These are phyloP conservation scores for Dipteronia dyeriana DNA, from an alignment of 345 rosid genomes.

Conservation along the genomic window DNA sequence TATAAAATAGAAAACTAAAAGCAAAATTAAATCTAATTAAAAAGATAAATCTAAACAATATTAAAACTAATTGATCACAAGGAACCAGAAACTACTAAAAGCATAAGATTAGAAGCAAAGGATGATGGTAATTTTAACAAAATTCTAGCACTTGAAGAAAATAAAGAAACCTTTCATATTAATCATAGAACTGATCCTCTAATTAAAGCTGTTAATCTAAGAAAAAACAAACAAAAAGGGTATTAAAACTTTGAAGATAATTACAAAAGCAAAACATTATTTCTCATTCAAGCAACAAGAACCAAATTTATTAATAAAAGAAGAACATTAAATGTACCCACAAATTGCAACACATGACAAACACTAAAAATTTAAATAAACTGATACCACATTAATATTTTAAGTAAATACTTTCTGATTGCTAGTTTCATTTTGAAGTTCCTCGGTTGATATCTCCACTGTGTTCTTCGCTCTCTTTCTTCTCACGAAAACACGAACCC, in stretches of 20 bases:
- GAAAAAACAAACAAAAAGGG: not conserved
- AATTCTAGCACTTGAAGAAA: not conserved
- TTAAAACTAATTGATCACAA: not conserved
- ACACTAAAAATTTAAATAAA: not conserved
- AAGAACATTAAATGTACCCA: not conserved
- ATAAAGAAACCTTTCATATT: not conserved
- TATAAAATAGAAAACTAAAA: not conserved
- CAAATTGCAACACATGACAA: not conserved
- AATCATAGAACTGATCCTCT: not conserved
- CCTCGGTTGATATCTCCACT: constrained; percentile 28
- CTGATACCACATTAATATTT: not conserved
- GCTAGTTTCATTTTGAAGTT: constrained; percentile 25
- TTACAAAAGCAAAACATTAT: not conserved
- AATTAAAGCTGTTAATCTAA: not conserved
- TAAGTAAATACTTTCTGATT: constrained; percentile 25
- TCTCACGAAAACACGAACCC: constrained; percentile 53
- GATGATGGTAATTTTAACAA: not conserved
- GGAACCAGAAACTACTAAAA: not conserved
- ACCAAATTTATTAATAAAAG: not conserved
- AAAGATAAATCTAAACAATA: not conserved
- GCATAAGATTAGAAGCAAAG: not conserved
- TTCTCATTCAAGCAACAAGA: not conserved
- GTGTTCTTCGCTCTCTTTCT: constrained; percentile 49
- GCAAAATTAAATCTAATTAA: not conserved
- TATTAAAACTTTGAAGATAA: not conserved